Evolutionary conservation across 176 grass and related monocot genomes (phyloP), one percentile per base, ranked within the genome.

Genomic region (Carex parvula): DNA sequence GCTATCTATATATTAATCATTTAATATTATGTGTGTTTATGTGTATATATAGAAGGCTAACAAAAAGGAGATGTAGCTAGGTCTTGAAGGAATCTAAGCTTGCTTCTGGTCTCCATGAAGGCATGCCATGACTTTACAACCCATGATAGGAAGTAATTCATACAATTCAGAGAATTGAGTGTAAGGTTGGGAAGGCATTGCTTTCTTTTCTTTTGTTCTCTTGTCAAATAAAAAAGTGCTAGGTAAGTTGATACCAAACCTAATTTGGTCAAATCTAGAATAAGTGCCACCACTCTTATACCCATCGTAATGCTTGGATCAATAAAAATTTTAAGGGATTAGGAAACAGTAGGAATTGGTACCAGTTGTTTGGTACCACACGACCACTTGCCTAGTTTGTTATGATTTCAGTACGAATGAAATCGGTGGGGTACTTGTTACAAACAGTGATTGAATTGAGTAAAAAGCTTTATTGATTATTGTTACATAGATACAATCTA

Each of bases 131-230:
- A 39, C 80, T 52, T 82, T 82, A 82, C 80, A 82, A 32, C 72
- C 50, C 22, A 33, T 30, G 29, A 10, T 29, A 77, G 46, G 59
- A 29, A 82, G 80, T 42, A 81, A 81, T 81, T 16, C 29, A 64
- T n/a, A 64, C 26, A 41, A 55, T 39, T 80, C 58, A 37, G 15
- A 80, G 39, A 67, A 63, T 76, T 16, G 80, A 82, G 60, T 82
- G 61, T 15, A 67, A 82, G 60, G 60, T 62, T 82, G 80, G 80
- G 32, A 82, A 82, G 61, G 80, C 62, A 82, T 82, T 60, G 17
- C 10, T 66, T 50, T 44, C 29, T 9, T 59, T 61, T 18, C 15
- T 8, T 41, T 12, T 46, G 29, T 82, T 39, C 48, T 81, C 18
- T 81, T 61, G 12, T 64, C 60, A 81, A 63, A 81, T 65, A 9